Base-by-base conservation (phyloP, 345 rosid genomes). In the Noccaea bulbosa region DNA sequence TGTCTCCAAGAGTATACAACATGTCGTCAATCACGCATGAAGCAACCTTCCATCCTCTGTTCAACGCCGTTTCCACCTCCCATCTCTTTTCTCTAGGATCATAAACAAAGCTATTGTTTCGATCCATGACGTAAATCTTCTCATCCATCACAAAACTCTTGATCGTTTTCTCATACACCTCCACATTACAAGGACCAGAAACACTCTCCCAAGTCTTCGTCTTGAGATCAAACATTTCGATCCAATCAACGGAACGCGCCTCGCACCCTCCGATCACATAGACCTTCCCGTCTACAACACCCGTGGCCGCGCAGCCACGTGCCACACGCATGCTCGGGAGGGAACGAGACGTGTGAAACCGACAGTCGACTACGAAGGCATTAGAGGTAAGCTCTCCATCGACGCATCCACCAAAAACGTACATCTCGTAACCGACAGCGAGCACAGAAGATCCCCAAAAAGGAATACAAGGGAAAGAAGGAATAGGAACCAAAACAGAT, bases 251-350 rank as follows among this genome's bases (percentile, higher is more conserved):
- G 27, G 76, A 7, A 80, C 24, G 60, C 1, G 60, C 43, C 24
- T 80, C 57, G 54, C 91, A 90, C 2, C 97, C 97, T 0, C 92
- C 97, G 24, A 90, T 77, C 27, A 90, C 90, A 34, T 83, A 85
- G 9, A 90, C 67, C 67, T 80, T 83, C 1, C 66, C 85, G 5
- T 71, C 80, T n/a, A 84, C 70, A 6, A 78, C 85, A 0, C 87
- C 90, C 1, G 24, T 39, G 33, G 63, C 63, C 5, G 34, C 63
- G 7, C 65, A 24, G 40, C 44, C 55, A 46, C 44, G 55, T 33
- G 55, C 44, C 11, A 63, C 55, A 11, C 43, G 44, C 55, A 63
- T 63, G 30, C 7, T 33, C 11, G 68, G 30, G 1, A 63, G 44
- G 10, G 11, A 11, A 3, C 3, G 15, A 46, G 11, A 14, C 0